These are phyloP conservation scores for Nakataea oryzae DNA, from an alignment of 2,329 filamentous ascomycete genomes.

Conservation along the genomic window DNA sequence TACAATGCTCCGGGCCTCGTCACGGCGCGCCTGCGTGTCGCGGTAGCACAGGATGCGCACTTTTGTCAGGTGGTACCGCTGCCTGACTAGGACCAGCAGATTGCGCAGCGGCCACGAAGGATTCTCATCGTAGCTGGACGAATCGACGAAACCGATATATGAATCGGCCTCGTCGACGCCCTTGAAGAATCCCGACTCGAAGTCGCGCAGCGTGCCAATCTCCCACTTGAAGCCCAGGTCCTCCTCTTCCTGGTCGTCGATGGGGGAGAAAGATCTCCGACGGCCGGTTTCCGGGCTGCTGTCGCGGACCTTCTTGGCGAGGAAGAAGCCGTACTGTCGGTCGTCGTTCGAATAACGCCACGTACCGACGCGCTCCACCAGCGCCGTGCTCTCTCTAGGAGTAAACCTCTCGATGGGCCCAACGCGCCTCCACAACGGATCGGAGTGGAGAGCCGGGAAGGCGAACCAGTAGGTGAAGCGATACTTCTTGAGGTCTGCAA, in stretches of 20 bases:
- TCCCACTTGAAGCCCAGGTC: constrained; percentile 63
- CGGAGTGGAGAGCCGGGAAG: constrained; percentile 85
- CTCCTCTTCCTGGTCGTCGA: constrained; percentile 38
- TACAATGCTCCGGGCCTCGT: constrained; percentile 74
- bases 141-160: constrained; percentile 82
- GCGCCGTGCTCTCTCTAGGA: constrained; percentile 59
- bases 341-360: constrained; percentile 78
- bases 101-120: constrained; percentile 93
- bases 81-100: constrained; percentile 71
- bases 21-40: constrained; percentile 66
- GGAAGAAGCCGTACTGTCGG: constrained; percentile 87
- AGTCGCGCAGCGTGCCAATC: constrained; percentile 64
- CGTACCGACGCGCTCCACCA: constrained; percentile 76
- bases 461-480: constrained; percentile 98
- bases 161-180: constrained; percentile 59
- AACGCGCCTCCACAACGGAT: constrained; percentile 66
- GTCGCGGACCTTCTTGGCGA: constrained; percentile 64
- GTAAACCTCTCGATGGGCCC: constrained; percentile 46
- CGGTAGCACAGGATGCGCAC: constrained; percentile 85
- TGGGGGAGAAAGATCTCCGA: constrained; percentile 23
- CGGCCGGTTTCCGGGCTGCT: constrained; percentile 6
- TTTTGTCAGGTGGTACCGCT: constrained; percentile 66
- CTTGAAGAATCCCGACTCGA: constrained; percentile 82
- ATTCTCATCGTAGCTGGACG: constrained; percentile 78
- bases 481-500: constrained; percentile 94